Evolutionary conservation across 176 grass and related monocot species (phyloP), one percentile per base, ranked within the genome.

Genomic region (Bromus sterilis): DNA sequence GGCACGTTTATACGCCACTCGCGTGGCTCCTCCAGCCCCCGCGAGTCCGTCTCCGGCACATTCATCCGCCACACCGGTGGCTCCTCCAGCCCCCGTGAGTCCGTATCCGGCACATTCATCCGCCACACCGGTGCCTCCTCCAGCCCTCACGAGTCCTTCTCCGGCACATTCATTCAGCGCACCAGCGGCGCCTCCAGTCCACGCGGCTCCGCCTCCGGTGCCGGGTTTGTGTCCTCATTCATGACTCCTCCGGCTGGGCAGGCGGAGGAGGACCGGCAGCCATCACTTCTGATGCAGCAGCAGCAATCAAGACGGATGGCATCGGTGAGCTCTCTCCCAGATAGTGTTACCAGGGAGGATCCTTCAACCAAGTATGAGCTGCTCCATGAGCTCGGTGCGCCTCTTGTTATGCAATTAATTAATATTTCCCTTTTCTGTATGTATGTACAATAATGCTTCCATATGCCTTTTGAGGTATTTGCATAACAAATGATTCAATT

Each of bases 351-450:
- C n/a, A 89, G 66, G 72, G 96, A 95, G 79, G 96, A 99, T 69
- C 96, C 96, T 72, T 91, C 96, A 72, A 89, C 93, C 39, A 99
- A 91, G 89, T 99, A 99, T 29, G 96, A 95, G 81, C 82, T 99
- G 70, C 96, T 99, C 29, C 90, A 99, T 90, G 96, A 95, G 82
- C 96, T 99, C 18, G 96, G 96, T 99, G 80, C 78, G 91, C 75
- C 43, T 83, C 87, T 73, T 64, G 74, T 71, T 87, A 56, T 34
- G 31, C 35, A 58, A 82, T 69, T 69, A 67, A 41, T 85, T 60
- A 68, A 33, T 86, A 9, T 51, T 78, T 78, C 42, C 51, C 82
- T 64, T 59, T 63, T 35, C 4, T 62, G 12, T 56, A 34, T 62
- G 12, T 56, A 34, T 67, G 31, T 53, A n/a, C 56, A 72, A 6